Conservation (phyloP, 768 basidiomycete species). For the Panellus pusillus region DNA sequence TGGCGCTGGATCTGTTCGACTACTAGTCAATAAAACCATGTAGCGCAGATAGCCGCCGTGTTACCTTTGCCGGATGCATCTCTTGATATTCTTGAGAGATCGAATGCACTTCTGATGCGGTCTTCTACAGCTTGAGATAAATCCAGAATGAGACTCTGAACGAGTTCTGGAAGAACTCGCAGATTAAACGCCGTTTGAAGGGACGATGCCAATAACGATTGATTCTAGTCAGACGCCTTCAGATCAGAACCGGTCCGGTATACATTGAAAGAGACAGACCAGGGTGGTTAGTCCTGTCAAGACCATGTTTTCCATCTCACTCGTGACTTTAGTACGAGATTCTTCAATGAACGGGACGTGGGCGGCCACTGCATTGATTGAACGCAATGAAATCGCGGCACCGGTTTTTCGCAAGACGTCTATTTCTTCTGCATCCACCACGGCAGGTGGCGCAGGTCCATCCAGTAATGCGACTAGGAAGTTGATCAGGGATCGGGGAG, state of each 20-base stretch:
- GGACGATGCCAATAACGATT: slow-evolving; percentile 86
- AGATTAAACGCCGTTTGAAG: slow-evolving; percentile 96
- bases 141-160: slow-evolving; percentile 75
- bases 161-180: slow-evolving; percentile 77
- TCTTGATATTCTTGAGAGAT: slow-evolving; percentile 81
- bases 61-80: slow-evolving; percentile 81
- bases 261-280: slow-evolving; percentile 44
- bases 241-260: slow-evolving; percentile 7
- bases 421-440: slow-evolving; percentile 16
- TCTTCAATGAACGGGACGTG: slow-evolving; percentile 74
- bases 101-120: slow-evolving; percentile 81
- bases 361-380: slow-evolving; percentile 67
- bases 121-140: slow-evolving; percentile 81
- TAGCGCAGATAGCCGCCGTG: slow-evolving; percentile 14
- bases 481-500: slow-evolving; percentile 4
- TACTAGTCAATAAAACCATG: not conserved
- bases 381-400: slow-evolving; percentile 58
- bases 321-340: slow-evolving; percentile 66
- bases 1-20: slow-evolving; percentile 30
- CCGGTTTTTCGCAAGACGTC: slow-evolving; percentile 21
- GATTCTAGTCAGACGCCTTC: slow-evolving; percentile 56
- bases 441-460: slow-evolving; percentile 28
- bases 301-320: slow-evolving; percentile 92
- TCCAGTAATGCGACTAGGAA: slow-evolving; percentile 52
- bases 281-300: slow-evolving; percentile 72